Percentiles rank a stretch among this genome's conserved stretches.
These are phyloP conservation scores for Tolypocladium cylindrosporum DNA, from an alignment of 2,329 filamentous ascomycete species.

Conservation along the genomic window DNA sequence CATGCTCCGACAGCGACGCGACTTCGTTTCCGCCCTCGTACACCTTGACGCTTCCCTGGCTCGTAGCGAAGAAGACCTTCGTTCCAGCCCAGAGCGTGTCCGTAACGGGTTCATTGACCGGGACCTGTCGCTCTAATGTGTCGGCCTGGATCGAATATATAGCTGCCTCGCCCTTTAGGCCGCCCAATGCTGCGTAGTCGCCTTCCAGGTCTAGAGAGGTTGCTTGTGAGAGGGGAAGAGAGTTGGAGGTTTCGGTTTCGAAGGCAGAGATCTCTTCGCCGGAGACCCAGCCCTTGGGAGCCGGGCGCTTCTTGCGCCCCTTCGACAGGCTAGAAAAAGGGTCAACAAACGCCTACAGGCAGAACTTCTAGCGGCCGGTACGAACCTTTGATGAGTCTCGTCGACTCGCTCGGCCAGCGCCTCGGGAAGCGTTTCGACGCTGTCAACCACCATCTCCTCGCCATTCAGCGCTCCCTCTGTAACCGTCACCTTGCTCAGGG, in stretches of 20 bases:
- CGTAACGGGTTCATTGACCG: slow-evolving; percentile 60
- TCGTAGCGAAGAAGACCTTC: slow-evolving; percentile 62
- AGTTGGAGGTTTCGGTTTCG: slow-evolving; percentile 31
- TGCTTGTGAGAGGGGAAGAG: slow-evolving; percentile 36
- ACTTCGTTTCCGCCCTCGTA: slow-evolving; percentile 63
- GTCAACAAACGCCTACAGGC: slow-evolving; percentile 5
- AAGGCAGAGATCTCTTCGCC: slow-evolving; percentile 55
- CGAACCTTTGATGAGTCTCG: slow-evolving; percentile 69
- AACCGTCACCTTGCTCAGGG: slow-evolving; percentile 76
- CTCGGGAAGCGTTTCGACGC: slow-evolving; percentile 61
- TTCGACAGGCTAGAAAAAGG: slow-evolving; percentile 60
- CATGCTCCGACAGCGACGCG: slow-evolving; percentile 68
- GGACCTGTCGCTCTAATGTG: slow-evolving; percentile 55
- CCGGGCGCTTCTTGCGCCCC: slow-evolving; percentile 77
- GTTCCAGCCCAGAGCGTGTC: slow-evolving; percentile 53
- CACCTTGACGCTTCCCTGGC: slow-evolving; percentile 69
- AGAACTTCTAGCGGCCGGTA: slow-evolving; percentile 8
- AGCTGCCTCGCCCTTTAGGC: slow-evolving; percentile 61
- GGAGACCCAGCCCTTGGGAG: slow-evolving; percentile 79
- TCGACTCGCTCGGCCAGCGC: slow-evolving; percentile 65
- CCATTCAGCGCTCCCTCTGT: slow-evolving; percentile 47
- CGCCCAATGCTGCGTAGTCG: slow-evolving; percentile 63
- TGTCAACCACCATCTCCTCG: slow-evolving; percentile 90
- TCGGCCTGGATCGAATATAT: slow-evolving; percentile 66
- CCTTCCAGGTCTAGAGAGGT: slow-evolving; percentile 42